phyloP scores from a whole-genome alignment of 495 filamentous ascomycete genomes.

The Podospora tetraspora region DNA sequence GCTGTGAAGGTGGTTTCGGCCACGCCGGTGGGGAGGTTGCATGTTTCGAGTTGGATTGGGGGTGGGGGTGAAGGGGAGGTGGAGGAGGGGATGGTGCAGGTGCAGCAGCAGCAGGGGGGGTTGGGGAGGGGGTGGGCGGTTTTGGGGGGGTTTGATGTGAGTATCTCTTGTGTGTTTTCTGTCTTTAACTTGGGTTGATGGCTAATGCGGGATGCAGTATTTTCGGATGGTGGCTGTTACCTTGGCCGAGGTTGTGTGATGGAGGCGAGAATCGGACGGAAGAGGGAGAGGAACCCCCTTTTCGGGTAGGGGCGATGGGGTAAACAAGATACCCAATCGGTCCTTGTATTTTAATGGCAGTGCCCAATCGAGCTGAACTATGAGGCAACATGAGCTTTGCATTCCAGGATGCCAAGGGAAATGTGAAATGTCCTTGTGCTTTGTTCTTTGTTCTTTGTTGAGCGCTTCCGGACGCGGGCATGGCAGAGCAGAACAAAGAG shows the following conservation, averaged over 20 bases:
- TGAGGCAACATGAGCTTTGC: neutral
- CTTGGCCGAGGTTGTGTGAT: neutral
- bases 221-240: neutral
- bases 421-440: neutral
- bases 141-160: constrained; percentile 18
- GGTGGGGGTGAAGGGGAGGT: neutral
- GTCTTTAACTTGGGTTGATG: neutral
- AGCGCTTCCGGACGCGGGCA: neutral
- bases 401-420: neutral
- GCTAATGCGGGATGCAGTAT: neutral
- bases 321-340: neutral
- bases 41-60: constrained; percentile 12
- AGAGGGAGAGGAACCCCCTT: neutral
- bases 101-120: neutral
- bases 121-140: constrained; percentile 1
- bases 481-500: neutral
- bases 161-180: neutral
- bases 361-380: neutral
- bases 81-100: neutral
- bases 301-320: neutral
- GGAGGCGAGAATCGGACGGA: too few species aligned
- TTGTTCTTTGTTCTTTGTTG: neutral
- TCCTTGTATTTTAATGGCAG: neutral
- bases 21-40: neutral
- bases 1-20: constrained; percentile 6